Conservation (phyloP, 208 protist genomes). For the Trypanosoma melophagium region DNA sequence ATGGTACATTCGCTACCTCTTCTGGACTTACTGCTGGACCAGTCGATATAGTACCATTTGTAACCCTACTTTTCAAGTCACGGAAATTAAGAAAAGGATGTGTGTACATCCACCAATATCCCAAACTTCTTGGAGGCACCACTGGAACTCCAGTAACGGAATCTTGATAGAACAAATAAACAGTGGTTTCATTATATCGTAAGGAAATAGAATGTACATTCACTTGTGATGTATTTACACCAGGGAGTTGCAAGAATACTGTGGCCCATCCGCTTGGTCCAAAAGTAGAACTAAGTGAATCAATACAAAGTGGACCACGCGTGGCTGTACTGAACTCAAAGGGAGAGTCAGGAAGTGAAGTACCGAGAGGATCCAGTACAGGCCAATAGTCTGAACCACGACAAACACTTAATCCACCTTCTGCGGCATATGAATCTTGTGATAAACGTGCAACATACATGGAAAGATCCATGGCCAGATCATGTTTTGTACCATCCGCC, state of each 20-base stretch:
- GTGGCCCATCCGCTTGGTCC: constrained; percentile 82
- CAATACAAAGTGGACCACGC: constrained; percentile 52
- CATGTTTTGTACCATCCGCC: constrained; percentile 45
- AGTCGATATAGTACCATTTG: constrained; percentile 50
- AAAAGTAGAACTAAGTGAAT: constrained; percentile 70
- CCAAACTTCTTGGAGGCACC: constrained; percentile 34
- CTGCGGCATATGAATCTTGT: constrained; percentile 41
- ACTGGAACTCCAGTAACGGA: constrained; percentile 35
- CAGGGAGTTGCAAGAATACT: constrained; percentile 57
- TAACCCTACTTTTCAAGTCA: constrained; percentile 38
- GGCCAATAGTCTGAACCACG: constrained; percentile 77
- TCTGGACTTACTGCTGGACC: constrained; percentile 29
- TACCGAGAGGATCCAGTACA: constrained; percentile 77
- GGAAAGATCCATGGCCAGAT: constrained; percentile 48
- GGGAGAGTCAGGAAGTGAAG: constrained; percentile 58
- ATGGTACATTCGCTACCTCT: constrained; percentile 35
- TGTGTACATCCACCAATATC: constrained; percentile 68
- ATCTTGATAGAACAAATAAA: constrained; percentile 68
- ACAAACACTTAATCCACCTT: constrained; percentile 56
- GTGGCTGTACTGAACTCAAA: constrained; percentile 46
- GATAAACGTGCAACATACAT: constrained; percentile 69
- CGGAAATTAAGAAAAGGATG: constrained; percentile 80
- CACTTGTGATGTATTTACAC: constrained; percentile 40
- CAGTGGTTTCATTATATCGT: constrained; percentile 36
- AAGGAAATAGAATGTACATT: constrained; percentile 49